Evolutionary conservation across 1,284 basidiomycete species (phyloP), one percentile per base, ranked within the genome.

Genomic region (Meripilus lineatus): DNA sequence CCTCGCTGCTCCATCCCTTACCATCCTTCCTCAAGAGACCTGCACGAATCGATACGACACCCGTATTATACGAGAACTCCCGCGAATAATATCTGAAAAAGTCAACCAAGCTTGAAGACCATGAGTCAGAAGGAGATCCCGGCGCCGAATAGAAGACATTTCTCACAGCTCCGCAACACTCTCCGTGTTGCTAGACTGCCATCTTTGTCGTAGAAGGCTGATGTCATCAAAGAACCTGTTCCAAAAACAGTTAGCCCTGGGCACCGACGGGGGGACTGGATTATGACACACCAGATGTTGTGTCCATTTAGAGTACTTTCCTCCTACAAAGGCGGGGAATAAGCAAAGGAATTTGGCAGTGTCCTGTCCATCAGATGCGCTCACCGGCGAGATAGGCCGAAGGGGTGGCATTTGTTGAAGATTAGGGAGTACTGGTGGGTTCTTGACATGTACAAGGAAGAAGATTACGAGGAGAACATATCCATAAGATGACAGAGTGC

Each of bases 141-240:
- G 28, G 8, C 28, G 8, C 28, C n/a, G 28, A 30, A 30, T 30
- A 22, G 18, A 32, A 41, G 14, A 30, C 8, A 46, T 22, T 26
- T 25, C 84, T 52, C 55, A 90, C 81, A 99, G 71, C 66, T 98
- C 94, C 51, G 93, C 95, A 42, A 98, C 89, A 53, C 79, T 88
- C 57, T 99, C 93, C 44, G 78, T 81, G 66, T 97, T 97, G 54
- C 87, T 81, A n/a, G 90, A 94, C 56, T 83, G 83, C 93, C 95
- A 99, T 57, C 89, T 81, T 62, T 89, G 85, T 50, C 91, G 80
- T 42, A 99, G 73, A 38, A 89, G 72, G 56, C 96, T 93, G 58
- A 96, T 87, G 64, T 99, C 95, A 70, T 98, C 95, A 64, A 97
- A 99, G 69, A 99, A 99, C 81, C 86, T 83, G n/a, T n/a, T n/a